Evolutionary conservation across 2,329 filamentous ascomycete species (phyloP).

Genomic region (Graphilbum ipis-grandicollis): DNA sequence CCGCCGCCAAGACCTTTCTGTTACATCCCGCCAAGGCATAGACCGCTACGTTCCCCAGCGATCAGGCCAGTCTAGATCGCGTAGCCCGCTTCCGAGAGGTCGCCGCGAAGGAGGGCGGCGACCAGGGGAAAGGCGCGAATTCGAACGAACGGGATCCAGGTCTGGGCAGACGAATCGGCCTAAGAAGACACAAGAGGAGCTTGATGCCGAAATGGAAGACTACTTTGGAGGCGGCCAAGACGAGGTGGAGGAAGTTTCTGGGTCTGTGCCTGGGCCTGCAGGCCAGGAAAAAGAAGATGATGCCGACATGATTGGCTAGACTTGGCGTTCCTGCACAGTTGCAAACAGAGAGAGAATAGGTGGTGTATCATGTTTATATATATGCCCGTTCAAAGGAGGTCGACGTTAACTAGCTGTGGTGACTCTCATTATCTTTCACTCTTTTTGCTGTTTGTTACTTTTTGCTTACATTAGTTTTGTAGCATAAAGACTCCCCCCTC

Average conservation of each 20-base stretch:
- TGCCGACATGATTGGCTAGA: constrained; percentile 14
- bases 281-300: constrained; percentile 13
- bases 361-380: no score
- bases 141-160: constrained; percentile 1
- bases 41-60: constrained; percentile 62
- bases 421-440: no score
- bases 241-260: constrained; percentile 16
- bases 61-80: constrained; percentile 27
- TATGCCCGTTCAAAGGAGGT: no score
- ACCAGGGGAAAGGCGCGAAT: constrained; percentile 24
- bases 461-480: no score
- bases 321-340: no score
- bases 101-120: constrained; percentile 25
- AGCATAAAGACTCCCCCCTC: no score
- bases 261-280: constrained; percentile 13
- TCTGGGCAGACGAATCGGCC: constrained; percentile 10
- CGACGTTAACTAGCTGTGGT: no score
- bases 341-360: no score
- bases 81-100: constrained; percentile 35
- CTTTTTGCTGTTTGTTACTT: no score
- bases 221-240: constrained; percentile 50
- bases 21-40: constrained; percentile 41
- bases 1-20: no score
- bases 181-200: constrained; percentile 70
- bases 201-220: constrained; percentile 94